phyloP scores from a whole-genome alignment of 1,284 basidiomycete genomes.

The Cryptococcus jaspeensis region DNA sequence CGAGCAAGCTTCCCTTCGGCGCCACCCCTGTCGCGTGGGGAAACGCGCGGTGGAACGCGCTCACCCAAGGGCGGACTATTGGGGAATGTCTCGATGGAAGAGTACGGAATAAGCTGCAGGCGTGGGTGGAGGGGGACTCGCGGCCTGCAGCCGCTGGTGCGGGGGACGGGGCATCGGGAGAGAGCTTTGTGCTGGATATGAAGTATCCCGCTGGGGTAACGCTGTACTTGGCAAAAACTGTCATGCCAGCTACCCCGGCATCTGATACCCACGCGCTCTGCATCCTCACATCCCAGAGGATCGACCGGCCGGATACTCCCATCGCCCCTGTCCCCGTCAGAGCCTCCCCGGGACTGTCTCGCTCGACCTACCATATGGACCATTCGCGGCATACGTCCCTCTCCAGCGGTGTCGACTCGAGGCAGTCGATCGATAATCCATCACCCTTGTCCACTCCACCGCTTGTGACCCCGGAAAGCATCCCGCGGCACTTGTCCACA shows the following conservation, averaged over 20 bases:
- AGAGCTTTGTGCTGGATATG: conserved; percentile 15
- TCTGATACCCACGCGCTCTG: conserved; percentile 26
- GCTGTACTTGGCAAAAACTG: conserved; percentile 23
- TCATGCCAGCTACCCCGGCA: conserved; percentile 26
- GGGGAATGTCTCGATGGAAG: conserved; percentile 22
- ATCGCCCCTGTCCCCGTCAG: background rate
- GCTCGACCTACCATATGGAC: no score
- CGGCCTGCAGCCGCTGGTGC: no score
- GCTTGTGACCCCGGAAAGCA: no score
- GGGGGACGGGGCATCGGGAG: background rate
- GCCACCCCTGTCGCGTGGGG: conserved; percentile 22
- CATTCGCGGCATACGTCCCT: no score
- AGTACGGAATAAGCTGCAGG: conserved; percentile 20
- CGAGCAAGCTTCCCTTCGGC: conserved; percentile 3
- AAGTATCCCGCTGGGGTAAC: conserved; percentile 6
- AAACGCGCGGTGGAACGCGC: conserved; percentile 27
- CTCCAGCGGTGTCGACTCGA: no score
- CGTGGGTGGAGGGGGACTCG: conserved; percentile 37
- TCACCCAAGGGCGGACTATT: conserved; percentile 22
- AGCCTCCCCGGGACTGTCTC: no score
- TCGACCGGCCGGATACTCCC: background rate
- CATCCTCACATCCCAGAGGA: conserved; percentile 28
- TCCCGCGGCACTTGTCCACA: no score
- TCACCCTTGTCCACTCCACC: no score
- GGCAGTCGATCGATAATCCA: no score